These are phyloP conservation scores for Saturnispora saitoi DNA, from an alignment of 805 yeast species.

Conservation along the genomic window DNA sequence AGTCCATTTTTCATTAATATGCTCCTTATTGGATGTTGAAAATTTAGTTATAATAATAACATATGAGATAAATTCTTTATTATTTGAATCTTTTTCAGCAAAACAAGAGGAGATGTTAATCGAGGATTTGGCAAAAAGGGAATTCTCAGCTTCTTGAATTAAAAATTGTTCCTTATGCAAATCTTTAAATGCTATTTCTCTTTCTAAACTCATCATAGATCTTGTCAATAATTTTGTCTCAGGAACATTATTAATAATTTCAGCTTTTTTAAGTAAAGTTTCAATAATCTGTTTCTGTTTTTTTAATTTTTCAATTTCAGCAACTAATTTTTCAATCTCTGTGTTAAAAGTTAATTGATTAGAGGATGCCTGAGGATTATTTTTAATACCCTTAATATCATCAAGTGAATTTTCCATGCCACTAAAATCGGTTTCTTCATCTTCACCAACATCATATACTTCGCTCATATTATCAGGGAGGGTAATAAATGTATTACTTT, in stretches of 20 bases:
- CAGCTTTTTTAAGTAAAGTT: conserved; percentile 72
- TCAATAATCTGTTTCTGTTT: conserved; percentile 58
- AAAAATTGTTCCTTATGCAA: conserved; percentile 70
- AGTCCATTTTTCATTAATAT: conserved; percentile 69
- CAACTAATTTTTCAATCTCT: conserved; percentile 50
- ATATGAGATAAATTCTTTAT: conserved; percentile 59
- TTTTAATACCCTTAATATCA: background rate
- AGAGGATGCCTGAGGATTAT: background rate
- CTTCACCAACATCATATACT: background rate
- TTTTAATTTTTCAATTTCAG: conserved; percentile 48
- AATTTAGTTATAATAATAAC: conserved; percentile 65
- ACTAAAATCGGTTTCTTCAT: background rate
- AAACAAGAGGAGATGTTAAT: conserved; percentile 47
- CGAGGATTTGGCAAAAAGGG: conserved; percentile 58
- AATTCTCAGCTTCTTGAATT: conserved; percentile 75
- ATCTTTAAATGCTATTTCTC: conserved; percentile 69
- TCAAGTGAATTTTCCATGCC: conserved; percentile 12
- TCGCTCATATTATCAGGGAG: background rate
- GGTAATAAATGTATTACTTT: background rate
- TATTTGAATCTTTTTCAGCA: conserved; percentile 42
- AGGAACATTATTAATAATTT: conserved; percentile 64
- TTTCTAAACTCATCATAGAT: conserved; percentile 55
- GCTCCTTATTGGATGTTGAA: conserved; percentile 22
- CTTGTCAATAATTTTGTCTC: conserved; percentile 62
- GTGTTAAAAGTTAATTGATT: conserved; percentile 40